Evolutionary conservation across 495 filamentous ascomycete species (phyloP), one percentile per base, ranked within the genome.

Genomic region (Annulohypoxylon moriforme): DNA sequence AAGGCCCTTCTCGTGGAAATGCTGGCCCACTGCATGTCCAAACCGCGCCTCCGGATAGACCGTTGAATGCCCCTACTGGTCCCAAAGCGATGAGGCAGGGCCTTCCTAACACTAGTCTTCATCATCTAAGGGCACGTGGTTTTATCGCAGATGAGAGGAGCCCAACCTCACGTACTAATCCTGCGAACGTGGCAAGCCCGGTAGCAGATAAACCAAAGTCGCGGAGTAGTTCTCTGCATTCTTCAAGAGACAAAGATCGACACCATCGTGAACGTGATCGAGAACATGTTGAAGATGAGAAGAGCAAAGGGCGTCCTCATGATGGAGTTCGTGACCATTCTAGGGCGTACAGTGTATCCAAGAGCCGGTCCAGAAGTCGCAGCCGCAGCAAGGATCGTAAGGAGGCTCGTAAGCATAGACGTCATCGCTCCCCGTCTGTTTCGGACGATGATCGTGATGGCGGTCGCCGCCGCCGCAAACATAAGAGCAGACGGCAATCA

Each of bases 81-180:
- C 96, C 96, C 2, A 94, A 96, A 79, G 96, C 96, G 16, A 94
- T 98, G 90, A 84, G 96, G 68, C 89, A 95, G 75, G 94, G 94
- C 16, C 85, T 90, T 20, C 90, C 92, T 57, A 94, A 94, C 79
- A 92, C 90, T 47, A 90, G 89, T 77, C 85, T 89, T 73, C 78
- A 78, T 59, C 79, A 83, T 61, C 76, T 88, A 46, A 83, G 84
- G 78, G 84, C 82, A 40, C 78, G 85, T 65, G 82, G 83, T 62
- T 80, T 77, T 72, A 80, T 84, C 16, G 73, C 77, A 52, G 79
- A 82, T 68, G 76, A 79, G 57, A 77, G 76, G 65, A 71, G 76
- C 16, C 72, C 75, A 24, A 81, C 78, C 59, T 76, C 78, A 22
- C 77, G 73, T 46, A 79, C 77, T 59, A 76, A 76, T 60, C 47